Conservation (phyloP, 495 filamentous ascomycete species). For the Diplogelasinospora grovesii region DNA sequence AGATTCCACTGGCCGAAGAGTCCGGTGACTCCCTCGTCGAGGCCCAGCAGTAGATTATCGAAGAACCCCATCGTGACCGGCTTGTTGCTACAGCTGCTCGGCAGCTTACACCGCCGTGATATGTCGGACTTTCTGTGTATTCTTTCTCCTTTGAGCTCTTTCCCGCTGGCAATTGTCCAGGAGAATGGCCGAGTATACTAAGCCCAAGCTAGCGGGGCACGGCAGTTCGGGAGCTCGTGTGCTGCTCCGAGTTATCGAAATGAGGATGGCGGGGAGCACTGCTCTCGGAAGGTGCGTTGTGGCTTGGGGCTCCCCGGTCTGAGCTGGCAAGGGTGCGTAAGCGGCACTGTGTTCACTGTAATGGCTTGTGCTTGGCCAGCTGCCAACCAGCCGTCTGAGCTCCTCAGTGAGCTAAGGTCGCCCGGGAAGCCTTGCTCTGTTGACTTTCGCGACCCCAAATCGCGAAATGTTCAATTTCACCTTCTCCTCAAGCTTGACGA, state of each 20-base stretch:
- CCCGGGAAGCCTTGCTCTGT: slow-evolving; percentile 12
- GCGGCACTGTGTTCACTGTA: not conserved
- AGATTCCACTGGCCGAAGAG: slow-evolving; percentile 73
- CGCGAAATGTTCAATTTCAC: too few species aligned
- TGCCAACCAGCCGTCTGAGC: too few species aligned
- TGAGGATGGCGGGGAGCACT: slow-evolving; percentile 15
- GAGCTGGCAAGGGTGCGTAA: too few species aligned
- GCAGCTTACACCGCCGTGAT: too few species aligned
- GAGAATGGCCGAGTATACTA: too few species aligned
- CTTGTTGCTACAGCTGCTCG: not conserved
- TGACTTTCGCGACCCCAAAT: slow-evolving; percentile 16
- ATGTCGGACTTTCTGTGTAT: too few species aligned
- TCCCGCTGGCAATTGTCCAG: too few species aligned
- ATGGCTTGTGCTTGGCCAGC: not conserved
- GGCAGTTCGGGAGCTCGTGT: too few species aligned
- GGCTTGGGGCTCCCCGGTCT: too few species aligned
- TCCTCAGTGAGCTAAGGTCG: not conserved
- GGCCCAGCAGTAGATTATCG: slow-evolving; percentile 46
- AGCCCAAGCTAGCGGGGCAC: too few species aligned
- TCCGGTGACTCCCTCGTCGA: slow-evolving; percentile 62
- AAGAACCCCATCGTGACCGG: slow-evolving; percentile 19
- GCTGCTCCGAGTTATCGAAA: slow-evolving; percentile 6
- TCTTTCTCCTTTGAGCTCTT: too few species aligned
- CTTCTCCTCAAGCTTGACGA: too few species aligned
- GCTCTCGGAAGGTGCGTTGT: not conserved